Evolutionary conservation across 768 basidiomycete species (phyloP), one percentile per base, ranked within the genome.

Genomic region (Lentinula sp.): DNA sequence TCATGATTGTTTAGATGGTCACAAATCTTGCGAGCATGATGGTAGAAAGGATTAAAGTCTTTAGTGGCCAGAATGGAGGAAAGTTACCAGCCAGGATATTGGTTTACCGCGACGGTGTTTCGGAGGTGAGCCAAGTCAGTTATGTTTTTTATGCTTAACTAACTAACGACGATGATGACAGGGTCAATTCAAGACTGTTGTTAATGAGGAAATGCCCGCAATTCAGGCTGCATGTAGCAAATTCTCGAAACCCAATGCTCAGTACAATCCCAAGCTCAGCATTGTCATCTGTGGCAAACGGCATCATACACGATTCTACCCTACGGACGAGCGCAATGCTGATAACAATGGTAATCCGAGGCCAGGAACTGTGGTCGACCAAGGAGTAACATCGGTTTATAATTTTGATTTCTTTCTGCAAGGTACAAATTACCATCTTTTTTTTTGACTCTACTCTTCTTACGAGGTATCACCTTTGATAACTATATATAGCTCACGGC

Each of bases 101-200:
- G 12, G 81, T 94, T 0, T 94, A 87, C 66, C 84, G 92, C 18
- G 91, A 93, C 68, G 91, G 91, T 53, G 90, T 93, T 33, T 91
- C 90, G 2, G 90, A 92, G 74, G 90, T 87, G 55, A 39, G 73
- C 13, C 15, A n/a, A 35, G 9, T 20, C 12, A 16, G 39, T 41
- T 18, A 36, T 13, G 36, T 12, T 43, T 36, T 39, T 41, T 23
- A 6, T 23, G 16, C n/a, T 12, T 10, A 28, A 28, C 4, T 61
- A 23, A 28, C 49, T 4, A 5, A 13, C 18, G 15, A 48, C 41
- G 43, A 43, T 75, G 76, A 73, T 76, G 74, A 15, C 76, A 92
- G 83, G 90, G 90, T 0, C 90, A 93, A 73, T 92, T 88, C 66
- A 67, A 76, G 45, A 81, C 75, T 32, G 88, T 93, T 6, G 72